Evolutionary conservation across 345 rosid species (phyloP), one percentile per base, ranked within the genome.

Genomic region (Ricinus communis): DNA sequence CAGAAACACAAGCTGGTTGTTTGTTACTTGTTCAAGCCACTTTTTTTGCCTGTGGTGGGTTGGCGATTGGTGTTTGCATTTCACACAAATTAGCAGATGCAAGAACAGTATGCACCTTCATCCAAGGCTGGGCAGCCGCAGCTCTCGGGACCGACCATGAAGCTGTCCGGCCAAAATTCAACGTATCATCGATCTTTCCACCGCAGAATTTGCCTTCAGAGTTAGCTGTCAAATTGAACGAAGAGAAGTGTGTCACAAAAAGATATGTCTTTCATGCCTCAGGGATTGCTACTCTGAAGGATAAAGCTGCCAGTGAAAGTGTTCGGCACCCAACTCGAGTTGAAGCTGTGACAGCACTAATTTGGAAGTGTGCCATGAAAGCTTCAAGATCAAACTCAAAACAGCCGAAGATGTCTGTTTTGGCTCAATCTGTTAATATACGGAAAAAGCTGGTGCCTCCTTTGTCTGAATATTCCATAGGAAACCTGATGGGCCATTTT

Each of bases 351-450:
- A 66, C 80, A 0, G 76, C 67, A 13, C 53, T 73, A 18, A 77
- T 77, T 2, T 77, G 77, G 77, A 77, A 72, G 31, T 72, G 71
- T 24, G 62, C 74, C 5, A 77, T 62, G 70, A 68, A 55, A 31
- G 70, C 70, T 0, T 41, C 77, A 6, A 50, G 69, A 69, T 67
- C 66, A 31, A 65, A 40, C 18, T 46, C 43, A 3, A 62, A 58
- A 0, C 66, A 36, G 22, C 8, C 56, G 11, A 28, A 50, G 3
- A 38, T 33, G 1, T 72, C 77, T 15, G 56, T 68, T 6, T 14
- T 77, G 8, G 21, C 73, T 11, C 81, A 72, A 38, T 28, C 74
- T 5, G 77, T 53, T 27, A 57, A 72, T 27, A 3, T 77, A 1
- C 63, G 77, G 0, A 49, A 21, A 40, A 54, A 62, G 28, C n/a